These are phyloP conservation scores for Chlamydomonas applanata DNA, from an alignment of 139 green algal genomes.

Conservation along the genomic window DNA sequence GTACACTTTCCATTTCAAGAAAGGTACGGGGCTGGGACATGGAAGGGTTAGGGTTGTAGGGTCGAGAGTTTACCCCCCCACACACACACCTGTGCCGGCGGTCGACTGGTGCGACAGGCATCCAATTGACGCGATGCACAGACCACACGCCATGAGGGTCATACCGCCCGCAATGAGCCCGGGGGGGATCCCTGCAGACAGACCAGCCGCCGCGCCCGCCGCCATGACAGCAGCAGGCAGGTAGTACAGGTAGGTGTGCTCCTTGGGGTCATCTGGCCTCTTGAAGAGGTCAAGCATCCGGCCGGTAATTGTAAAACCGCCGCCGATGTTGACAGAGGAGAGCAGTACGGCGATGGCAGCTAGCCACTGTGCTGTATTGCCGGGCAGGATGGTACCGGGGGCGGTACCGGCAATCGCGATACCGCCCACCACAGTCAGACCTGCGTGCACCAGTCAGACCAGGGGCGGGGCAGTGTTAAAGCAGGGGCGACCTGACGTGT, in stretches of 20 bases:
- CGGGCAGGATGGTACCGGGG: constrained; percentile 45
- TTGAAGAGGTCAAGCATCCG: constrained; percentile 96
- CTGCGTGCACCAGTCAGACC: too few species aligned
- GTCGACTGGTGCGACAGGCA: constrained; percentile 78
- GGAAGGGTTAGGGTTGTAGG: too few species aligned
- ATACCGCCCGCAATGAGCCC: not conserved
- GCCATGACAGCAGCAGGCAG: not conserved
- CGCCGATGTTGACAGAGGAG: constrained; percentile 84
- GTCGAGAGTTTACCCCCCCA: too few species aligned
- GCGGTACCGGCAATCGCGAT: constrained; percentile 73
- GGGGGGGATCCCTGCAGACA: not conserved
- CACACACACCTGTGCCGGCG: constrained; percentile 46
- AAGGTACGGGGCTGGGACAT: too few species aligned
- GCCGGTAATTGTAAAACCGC: constrained; percentile 84
- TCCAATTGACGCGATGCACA: constrained; percentile 86
- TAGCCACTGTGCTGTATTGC: constrained; percentile 54
- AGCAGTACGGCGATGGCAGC: constrained; percentile 65
- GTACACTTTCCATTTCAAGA: too few species aligned
- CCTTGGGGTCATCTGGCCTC: constrained; percentile 72
- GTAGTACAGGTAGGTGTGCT: constrained; percentile 67
- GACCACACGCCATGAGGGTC: constrained; percentile 55
- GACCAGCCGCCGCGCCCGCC: not conserved
- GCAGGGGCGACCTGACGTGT: too few species aligned
- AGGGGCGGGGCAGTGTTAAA: too few species aligned
- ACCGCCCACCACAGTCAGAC: constrained; percentile 61